A percentile compares a stretch with the other conserved stretches of the same genome.
Evolutionary conservation across 2,329 filamentous ascomycete genomes (phyloP).

Genomic region (Thelonectria blattea): DNA sequence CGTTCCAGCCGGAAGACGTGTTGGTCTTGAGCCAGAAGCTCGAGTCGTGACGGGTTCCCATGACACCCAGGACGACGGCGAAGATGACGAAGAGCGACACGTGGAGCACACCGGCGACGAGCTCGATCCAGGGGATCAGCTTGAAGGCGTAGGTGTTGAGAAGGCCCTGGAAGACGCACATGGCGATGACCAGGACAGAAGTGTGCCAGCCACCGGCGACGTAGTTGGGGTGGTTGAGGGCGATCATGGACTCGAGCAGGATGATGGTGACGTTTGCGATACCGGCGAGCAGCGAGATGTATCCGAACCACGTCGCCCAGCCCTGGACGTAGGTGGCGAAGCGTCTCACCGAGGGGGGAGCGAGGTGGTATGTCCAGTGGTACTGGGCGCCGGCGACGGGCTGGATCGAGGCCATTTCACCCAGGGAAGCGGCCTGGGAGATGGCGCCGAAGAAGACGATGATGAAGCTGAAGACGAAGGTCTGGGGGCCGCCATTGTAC

Average conservation of each 20-base stretch:
- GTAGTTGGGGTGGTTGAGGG: constrained; percentile 32
- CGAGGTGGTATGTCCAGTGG: constrained; percentile 35
- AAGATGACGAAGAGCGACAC: constrained; percentile 35
- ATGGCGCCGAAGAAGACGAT: constrained; percentile 37
- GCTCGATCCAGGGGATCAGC: constrained; percentile 34
- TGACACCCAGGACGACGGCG: constrained; percentile 33
- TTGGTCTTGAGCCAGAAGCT: constrained; percentile 33
- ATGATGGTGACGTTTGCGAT: constrained; percentile 38
- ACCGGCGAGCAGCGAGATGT: constrained; percentile 32
- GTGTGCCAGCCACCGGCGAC: constrained; percentile 35
- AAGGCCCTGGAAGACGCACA: constrained; percentile 32
- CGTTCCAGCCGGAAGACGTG: constrained; percentile 33
- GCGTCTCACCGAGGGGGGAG: constrained; percentile 24
- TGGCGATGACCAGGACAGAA: constrained; percentile 33
- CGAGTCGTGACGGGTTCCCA: constrained; percentile 30
- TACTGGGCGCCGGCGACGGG: constrained; percentile 34
- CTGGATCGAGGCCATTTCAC: constrained; percentile 36
- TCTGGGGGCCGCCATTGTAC: constrained; percentile 34
- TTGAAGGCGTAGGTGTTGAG: constrained; percentile 33
- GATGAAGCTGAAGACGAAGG: constrained; percentile 35
- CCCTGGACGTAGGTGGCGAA: constrained; percentile 37
- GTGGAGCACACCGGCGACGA: constrained; percentile 34
- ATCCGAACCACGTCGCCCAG: constrained; percentile 37
- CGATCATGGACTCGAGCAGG: constrained; percentile 36
- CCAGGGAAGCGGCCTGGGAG: constrained; percentile 30